These are phyloP conservation scores for Trichoderma lentiforme DNA, from an alignment of 2,329 filamentous ascomycete species.

Conservation along the genomic window DNA sequence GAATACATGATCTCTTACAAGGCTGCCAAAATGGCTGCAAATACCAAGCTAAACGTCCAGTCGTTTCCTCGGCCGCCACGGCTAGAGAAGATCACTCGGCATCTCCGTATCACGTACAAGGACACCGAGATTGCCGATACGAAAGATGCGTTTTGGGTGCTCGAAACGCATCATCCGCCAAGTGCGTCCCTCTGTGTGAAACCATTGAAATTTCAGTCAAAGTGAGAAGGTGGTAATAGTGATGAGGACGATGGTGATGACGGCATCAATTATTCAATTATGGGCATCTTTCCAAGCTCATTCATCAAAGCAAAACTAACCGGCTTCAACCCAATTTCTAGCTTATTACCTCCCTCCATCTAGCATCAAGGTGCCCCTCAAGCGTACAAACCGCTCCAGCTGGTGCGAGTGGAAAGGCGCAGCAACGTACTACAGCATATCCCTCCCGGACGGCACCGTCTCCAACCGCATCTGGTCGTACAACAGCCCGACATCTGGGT, in stretches of 20 bases:
- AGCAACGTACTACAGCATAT: conserved; percentile 56
- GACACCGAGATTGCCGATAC: conserved; percentile 56
- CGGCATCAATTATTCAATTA: conserved; percentile 30
- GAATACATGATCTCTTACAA: not conserved
- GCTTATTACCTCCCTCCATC: conserved; percentile 59
- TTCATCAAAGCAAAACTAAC: not conserved
- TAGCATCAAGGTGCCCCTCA: conserved; percentile 46
- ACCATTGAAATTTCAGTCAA: not conserved
- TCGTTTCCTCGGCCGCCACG: conserved; percentile 57
- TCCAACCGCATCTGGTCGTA: conserved; percentile 58
- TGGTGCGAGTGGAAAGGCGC: conserved; percentile 61
- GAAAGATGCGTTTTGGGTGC: conserved; percentile 56
- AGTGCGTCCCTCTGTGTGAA: conserved; percentile 37
- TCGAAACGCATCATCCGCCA: conserved; percentile 61
- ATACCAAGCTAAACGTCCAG: conserved; percentile 50
- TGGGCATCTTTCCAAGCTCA: conserved; percentile 36
- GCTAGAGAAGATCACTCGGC: conserved; percentile 51
- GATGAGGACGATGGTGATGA: not conserved
- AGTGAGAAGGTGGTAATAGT: not conserved
- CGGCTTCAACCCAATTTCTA: conserved; percentile 23
- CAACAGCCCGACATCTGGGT: conserved; percentile 49
- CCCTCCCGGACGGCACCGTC: conserved; percentile 41
- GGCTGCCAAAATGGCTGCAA: conserved; percentile 33
- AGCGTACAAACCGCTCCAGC: conserved; percentile 41
- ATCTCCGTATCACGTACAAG: conserved; percentile 55